Evolutionary conservation across 495 filamentous ascomycete species (phyloP).

Genomic region (Penicillium samsonianum): DNA sequence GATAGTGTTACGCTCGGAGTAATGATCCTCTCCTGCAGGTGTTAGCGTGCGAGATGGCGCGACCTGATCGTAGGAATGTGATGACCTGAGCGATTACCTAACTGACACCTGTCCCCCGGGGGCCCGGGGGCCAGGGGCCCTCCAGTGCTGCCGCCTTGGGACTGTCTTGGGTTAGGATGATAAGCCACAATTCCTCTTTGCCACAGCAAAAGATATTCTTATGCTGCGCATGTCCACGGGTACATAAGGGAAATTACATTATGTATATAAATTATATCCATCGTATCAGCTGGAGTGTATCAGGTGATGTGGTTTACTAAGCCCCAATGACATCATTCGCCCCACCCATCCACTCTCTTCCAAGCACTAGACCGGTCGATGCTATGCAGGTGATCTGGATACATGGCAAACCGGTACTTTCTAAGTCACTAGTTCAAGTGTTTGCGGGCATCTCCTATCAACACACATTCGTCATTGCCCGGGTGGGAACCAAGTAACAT

Average conservation of each 20-base stretch:
- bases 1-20: slow-evolving; percentile 19
- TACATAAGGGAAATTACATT: neutral
- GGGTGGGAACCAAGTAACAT: slow-evolving; percentile 4
- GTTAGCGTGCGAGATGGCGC: slow-evolving; percentile 25
- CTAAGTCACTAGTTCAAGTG: slow-evolving; percentile 2
- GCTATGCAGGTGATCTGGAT: slow-evolving; percentile 14
- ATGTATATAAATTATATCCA: neutral
- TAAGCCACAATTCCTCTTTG: neutral
- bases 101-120: neutral
- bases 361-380: slow-evolving; percentile 17
- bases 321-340: slow-evolving; percentile 8
- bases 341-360: neutral
- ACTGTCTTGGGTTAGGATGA: neutral
- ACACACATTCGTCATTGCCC: slow-evolving; percentile 7
- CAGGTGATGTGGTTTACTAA: slow-evolving; percentile 3
- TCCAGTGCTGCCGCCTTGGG: neutral
- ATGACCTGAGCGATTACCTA: slow-evolving; percentile 10
- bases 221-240: no score
- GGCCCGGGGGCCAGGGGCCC: neutral
- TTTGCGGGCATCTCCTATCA: neutral
- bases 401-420: slow-evolving; percentile 5
- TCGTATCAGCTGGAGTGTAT: neutral
- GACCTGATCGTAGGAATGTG: slow-evolving; percentile 24
- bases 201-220: neutral
- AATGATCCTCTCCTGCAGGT: slow-evolving; percentile 27